Percentiles rank a stretch among this genome's conserved stretches.
Evolutionary conservation across 345 rosid species (phyloP).

Genomic region (Euphorbia peplus): DNA sequence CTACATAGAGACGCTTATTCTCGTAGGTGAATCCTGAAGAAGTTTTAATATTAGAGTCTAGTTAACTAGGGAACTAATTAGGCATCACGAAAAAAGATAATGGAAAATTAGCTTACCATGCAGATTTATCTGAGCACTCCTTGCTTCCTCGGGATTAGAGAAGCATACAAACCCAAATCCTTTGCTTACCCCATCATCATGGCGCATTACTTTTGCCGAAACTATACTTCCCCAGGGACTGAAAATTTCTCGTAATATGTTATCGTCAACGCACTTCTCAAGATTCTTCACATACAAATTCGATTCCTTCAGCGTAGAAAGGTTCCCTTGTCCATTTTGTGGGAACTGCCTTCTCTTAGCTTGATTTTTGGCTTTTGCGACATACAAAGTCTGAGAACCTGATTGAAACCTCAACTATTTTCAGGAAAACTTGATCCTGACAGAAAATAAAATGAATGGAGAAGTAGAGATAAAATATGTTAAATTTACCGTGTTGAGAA

Average conservation of each 20-base stretch:
- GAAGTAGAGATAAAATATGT: not conserved
- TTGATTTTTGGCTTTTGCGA: constrained; percentile 61
- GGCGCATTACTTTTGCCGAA: constrained; percentile 56
- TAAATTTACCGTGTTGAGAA: constrained; percentile 29
- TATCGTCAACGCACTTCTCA: constrained; percentile 41
- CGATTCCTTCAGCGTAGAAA: constrained; percentile 29
- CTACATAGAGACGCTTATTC: constrained; percentile 49
- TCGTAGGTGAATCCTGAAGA: constrained; percentile 38
- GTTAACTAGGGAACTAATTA: not conserved
- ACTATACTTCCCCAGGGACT: constrained; percentile 46
- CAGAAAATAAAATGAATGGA: not conserved
- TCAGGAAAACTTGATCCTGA: too few species aligned
- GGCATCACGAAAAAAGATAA: constrained; percentile 2
- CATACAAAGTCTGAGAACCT: constrained; percentile 53
- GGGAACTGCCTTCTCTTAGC: constrained; percentile 53
- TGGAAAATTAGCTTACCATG: constrained; percentile 42
- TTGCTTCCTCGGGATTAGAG: constrained; percentile 59
- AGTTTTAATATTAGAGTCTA: constrained; percentile 1
- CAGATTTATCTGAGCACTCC: constrained; percentile 41
- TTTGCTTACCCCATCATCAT: constrained; percentile 49
- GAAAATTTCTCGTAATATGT: constrained; percentile 41
- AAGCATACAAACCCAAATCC: constrained; percentile 79
- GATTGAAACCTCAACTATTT: not conserved
- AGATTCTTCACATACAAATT: constrained; percentile 72
- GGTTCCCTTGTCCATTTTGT: constrained; percentile 20